Evolutionary conservation across 345 rosid genomes (phyloP).

Genomic region (Arabis alpina): DNA sequence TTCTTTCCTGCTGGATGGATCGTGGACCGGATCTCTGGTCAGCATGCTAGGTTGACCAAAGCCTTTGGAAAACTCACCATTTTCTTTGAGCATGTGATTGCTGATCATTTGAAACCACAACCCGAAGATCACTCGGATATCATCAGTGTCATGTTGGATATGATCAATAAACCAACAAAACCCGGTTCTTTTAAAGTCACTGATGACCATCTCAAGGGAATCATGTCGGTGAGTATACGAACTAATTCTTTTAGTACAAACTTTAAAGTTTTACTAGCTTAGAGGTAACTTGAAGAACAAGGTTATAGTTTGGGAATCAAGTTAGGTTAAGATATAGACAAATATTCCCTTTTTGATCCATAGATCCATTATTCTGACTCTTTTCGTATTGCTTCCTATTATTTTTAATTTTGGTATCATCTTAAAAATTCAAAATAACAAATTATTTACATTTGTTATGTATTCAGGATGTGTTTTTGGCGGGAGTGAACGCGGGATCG

Average conservation of each 20-base stretch:
- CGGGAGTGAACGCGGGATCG: slow-evolving; percentile 55
- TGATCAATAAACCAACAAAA: slow-evolving; percentile 36
- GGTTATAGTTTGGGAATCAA: slow-evolving; percentile 5
- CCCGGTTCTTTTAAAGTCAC: slow-evolving; percentile 39
- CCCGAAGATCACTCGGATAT: slow-evolving; percentile 41
- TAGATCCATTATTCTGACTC: background rate
- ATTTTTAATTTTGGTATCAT: background rate
- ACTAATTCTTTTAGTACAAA: background rate
- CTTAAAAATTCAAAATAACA: background rate
- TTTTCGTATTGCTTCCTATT: too few relatives aligned
- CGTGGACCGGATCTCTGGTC: slow-evolving; percentile 47
- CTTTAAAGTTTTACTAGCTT: background rate
- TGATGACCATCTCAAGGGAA: slow-evolving; percentile 53
- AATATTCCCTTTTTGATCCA: too few relatives aligned
- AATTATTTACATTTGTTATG: background rate
- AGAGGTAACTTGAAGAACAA: background rate
- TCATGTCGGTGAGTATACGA: slow-evolving; percentile 50
- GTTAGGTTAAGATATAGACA: background rate
- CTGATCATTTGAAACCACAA: slow-evolving; percentile 49
- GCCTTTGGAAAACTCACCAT: slow-evolving; percentile 37
- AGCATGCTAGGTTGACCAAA: slow-evolving; percentile 28
- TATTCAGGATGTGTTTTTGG: slow-evolving; percentile 55
- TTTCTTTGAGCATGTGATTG: slow-evolving; percentile 48
- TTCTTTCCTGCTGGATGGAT: slow-evolving; percentile 52
- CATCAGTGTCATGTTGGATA: slow-evolving; percentile 45